phyloP scores from a whole-genome alignment of 129 eudicot species.

The Deinandra increscens region DNA sequence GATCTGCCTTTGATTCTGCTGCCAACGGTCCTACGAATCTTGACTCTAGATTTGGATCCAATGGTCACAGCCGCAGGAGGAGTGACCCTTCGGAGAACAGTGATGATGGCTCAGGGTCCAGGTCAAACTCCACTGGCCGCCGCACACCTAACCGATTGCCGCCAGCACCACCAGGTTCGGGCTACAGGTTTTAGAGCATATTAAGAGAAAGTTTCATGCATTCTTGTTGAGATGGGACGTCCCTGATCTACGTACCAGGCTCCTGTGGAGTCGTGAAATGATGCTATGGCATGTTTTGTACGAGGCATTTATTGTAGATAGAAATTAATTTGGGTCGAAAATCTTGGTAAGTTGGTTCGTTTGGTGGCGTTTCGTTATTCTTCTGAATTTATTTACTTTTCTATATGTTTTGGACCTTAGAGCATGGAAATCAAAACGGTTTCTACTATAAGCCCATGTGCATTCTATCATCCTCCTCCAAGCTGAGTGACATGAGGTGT shows the following conservation, averaged over 20 bases:
- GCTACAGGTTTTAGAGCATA: constrained; percentile 43
- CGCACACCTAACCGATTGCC: constrained; percentile 87
- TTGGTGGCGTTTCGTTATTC: too few relatives aligned
- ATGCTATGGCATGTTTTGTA: constrained; percentile 44
- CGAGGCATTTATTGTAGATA: constrained; percentile 39
- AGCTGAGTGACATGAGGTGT: too few relatives aligned
- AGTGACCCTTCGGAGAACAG: constrained; percentile 67
- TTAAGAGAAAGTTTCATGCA: constrained; percentile 35
- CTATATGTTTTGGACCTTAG: too few relatives aligned
- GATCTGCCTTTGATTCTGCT: constrained; percentile 96
- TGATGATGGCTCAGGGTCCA: constrained; percentile 42
- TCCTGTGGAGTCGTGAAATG: constrained; percentile 20
- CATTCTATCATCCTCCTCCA: too few relatives aligned
- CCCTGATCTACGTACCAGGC: constrained; percentile 25
- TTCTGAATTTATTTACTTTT: too few relatives aligned
- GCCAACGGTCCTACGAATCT: constrained; percentile 62
- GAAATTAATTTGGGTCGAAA: not conserved
- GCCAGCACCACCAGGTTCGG: constrained; percentile 77
- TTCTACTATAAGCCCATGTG: too few relatives aligned
- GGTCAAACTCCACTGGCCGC: constrained; percentile 68
- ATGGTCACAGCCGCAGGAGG: constrained; percentile 62
- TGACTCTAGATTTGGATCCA: constrained; percentile 56
- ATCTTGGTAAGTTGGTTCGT: too few relatives aligned
- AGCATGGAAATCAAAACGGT: too few relatives aligned
- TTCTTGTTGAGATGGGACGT: constrained; percentile 45